Base-by-base conservation (phyloP, 1,139 yeast species). In the Hemisphaericaspora xylofermentans region DNA sequence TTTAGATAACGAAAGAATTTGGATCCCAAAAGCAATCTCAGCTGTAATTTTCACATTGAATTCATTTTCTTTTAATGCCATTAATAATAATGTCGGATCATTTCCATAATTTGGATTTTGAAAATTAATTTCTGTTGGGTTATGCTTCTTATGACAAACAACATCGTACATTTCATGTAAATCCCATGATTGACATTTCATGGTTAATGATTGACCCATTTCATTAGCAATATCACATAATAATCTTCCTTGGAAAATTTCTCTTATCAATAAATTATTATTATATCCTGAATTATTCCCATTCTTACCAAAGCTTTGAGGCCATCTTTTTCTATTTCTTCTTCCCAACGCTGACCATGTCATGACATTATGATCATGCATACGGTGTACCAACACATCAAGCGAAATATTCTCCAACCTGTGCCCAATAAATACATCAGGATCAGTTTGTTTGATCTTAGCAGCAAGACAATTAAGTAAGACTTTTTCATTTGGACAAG, bases 101-200 rank as follows among this genome's bases (percentile, higher is more conserved):
- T 84, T 87, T 5, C 79, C 75, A 51, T 79, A 80, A 53, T 78
- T 78, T 9, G 83, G 76, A 47, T 80, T 81, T 46, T 82, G 80
- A 45, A 80, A 78, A 55, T 88, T 89, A 43, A 87, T 78, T 52
- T 91, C 98, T 50, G 81, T 64, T 6, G 91, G 73, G 10, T 71
- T 65, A 46, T 78, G 78, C 49, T 76, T 74, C 58, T 77, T 75
- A 52, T 80, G 74, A 66, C 91, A 78, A 44, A 87, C 80, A 38
- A 88, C 76, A 34, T 81, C 83, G 53, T 82, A 84, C 97, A 94
- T 93, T 64, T 94, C 99, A 9, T 85, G 74, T 44, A 94, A 71
- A 45, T 88, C 95, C 97, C 97, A 94, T n/a, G 94, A 86, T 60
- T 88, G 95, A 66, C 98, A 94, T 56, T 89, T 88, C 9, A 83